These are phyloP conservation scores for Trypanosoma cruzi DNA, from an alignment of 208 protist genomes.

Conservation along the genomic window DNA sequence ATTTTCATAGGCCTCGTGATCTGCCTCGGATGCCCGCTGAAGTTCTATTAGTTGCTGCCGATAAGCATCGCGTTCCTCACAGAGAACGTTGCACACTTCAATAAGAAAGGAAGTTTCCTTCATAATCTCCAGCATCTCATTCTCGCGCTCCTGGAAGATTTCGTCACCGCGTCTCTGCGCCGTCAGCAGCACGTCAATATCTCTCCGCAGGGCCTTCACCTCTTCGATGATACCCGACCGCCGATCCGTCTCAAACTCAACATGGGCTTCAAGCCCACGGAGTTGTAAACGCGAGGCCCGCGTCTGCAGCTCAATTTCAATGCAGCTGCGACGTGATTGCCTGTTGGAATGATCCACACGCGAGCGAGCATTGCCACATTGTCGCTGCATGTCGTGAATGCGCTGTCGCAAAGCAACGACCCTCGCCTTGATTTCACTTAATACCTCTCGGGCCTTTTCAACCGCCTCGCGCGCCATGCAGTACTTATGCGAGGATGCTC, in stretches of 20 bases:
- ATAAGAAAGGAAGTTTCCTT: slow-evolving; percentile 94
- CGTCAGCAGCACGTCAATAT: slow-evolving; percentile 91
- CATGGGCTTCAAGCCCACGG: slow-evolving; percentile 82
- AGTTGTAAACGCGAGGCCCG: slow-evolving; percentile 68
- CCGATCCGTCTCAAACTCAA: slow-evolving; percentile 84
- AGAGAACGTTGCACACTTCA: slow-evolving; percentile 88
- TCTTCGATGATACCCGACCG: slow-evolving; percentile 71
- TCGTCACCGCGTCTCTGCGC: slow-evolving; percentile 89
- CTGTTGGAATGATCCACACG: neutral
- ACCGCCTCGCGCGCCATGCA: slow-evolving; percentile 38
- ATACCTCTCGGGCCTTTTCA: slow-evolving; percentile 45
- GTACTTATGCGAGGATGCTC: slow-evolving; percentile 59
- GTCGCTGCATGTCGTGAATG: slow-evolving; percentile 32
- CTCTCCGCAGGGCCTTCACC: slow-evolving; percentile 78
- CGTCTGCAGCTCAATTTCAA: slow-evolving; percentile 14
- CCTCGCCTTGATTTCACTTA: slow-evolving; percentile 43
- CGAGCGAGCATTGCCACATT: neutral
- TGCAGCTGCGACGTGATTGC: slow-evolving; percentile 16
- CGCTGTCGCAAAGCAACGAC: slow-evolving; percentile 34
- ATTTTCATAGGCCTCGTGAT: slow-evolving; percentile 61
- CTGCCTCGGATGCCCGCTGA: slow-evolving; percentile 38
- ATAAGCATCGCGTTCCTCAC: slow-evolving; percentile 78
- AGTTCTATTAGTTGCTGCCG: slow-evolving; percentile 46
- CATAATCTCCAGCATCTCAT: slow-evolving; percentile 87
- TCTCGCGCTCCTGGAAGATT: slow-evolving; percentile 81